Evolutionary conservation across 1,284 basidiomycete genomes (phyloP).

Genomic region (Moniliella sp.): DNA sequence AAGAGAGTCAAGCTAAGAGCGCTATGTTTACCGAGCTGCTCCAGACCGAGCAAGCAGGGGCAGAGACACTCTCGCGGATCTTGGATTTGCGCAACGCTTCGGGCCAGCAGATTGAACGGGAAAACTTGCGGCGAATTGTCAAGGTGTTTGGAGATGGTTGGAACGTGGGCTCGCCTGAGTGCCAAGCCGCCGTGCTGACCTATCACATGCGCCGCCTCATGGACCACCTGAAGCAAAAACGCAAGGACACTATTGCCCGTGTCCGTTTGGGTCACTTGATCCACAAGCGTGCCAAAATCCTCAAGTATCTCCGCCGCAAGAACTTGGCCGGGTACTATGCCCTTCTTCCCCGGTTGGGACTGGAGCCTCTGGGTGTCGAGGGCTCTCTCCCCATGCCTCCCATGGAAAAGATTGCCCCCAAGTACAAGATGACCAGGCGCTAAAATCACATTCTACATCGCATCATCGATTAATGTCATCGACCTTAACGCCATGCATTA

Average conservation of each 20-base stretch:
- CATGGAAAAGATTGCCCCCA: constrained; percentile 11
- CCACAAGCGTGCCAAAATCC: constrained; percentile 58
- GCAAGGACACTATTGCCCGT: constrained; percentile 58
- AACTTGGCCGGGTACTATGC: constrained; percentile 53
- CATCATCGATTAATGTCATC: no score
- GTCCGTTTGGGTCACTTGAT: constrained; percentile 52
- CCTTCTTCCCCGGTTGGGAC: constrained; percentile 51
- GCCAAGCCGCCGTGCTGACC: constrained; percentile 73
- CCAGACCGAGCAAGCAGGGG: constrained; percentile 42
- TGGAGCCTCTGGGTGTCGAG: constrained; percentile 60
- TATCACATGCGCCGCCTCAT: constrained; percentile 63
- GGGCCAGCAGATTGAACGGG: constrained; percentile 57
- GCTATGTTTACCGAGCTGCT: constrained; percentile 5
- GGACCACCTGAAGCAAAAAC: constrained; percentile 48
- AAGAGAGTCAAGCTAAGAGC: no score
- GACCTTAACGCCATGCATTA: no score
- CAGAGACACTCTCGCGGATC: constrained; percentile 47
- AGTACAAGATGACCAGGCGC: no score
- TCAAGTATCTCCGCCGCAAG: constrained; percentile 57
- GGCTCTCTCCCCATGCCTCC: constrained; percentile 47
- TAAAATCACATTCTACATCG: no score
- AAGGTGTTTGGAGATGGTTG: constrained; percentile 62
- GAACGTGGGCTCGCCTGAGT: constrained; percentile 61
- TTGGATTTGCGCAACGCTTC: constrained; percentile 69
- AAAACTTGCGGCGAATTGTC: constrained; percentile 63